phyloP scores from a whole-genome alignment of 2,329 filamentous ascomycete species.

The Pseudogymnoascus sp. region DNA sequence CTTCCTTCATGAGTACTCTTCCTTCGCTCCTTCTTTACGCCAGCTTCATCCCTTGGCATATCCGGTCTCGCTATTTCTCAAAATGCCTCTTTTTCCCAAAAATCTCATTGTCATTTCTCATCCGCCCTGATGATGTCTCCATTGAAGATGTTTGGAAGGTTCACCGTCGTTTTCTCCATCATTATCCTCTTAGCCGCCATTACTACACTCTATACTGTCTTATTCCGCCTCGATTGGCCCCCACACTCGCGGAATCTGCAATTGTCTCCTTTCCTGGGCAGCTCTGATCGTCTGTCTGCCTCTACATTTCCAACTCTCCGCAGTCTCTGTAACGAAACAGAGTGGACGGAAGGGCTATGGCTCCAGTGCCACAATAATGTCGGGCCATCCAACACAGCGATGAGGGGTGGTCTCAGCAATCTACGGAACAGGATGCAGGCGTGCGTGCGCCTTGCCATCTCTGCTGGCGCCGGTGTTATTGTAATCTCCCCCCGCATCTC shows the following conservation, averaged over 20 bases:
- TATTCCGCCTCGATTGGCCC: neutral
- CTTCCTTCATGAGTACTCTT: too few species aligned
- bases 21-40: too few species aligned
- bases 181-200: neutral
- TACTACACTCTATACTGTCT: neutral
- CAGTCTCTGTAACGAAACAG: slow-evolving; percentile 13
- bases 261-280: neutral
- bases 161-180: neutral
- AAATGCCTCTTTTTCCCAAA: neutral
- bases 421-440: slow-evolving; percentile 20
- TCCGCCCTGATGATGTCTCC: neutral
- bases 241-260: neutral
- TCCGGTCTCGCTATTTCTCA: neutral
- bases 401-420: slow-evolving; percentile 20
- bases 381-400: slow-evolving; percentile 12
- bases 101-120: neutral
- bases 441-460: slow-evolving; percentile 19
- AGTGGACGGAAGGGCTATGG: slow-evolving; percentile 19
- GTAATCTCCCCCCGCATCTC: neutral
- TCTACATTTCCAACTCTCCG: neutral
- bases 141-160: neutral
- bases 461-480: slow-evolving; percentile 18
- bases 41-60: too few species aligned
- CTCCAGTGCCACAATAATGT: slow-evolving; percentile 18
- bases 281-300: neutral